Conservation (phyloP, 2,329 filamentous ascomycete species). For the Colletotrichum costaricense region DNA sequence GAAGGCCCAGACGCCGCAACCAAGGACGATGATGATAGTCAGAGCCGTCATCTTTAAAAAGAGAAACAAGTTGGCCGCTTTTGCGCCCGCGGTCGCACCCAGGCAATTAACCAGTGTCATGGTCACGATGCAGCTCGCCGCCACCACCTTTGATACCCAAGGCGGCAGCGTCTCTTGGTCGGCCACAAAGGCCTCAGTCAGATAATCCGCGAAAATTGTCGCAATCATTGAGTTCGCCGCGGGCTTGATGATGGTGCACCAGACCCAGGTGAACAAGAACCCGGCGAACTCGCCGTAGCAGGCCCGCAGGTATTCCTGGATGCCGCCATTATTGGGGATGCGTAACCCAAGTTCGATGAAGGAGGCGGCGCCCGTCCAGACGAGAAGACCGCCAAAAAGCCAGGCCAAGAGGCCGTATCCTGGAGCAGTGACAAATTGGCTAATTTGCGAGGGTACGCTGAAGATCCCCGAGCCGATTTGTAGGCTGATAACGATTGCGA, state of each 20-base stretch:
- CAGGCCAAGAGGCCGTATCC: constrained; percentile 54
- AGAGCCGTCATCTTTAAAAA: constrained; percentile 44
- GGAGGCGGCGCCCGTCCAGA: constrained; percentile 59
- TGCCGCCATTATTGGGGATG: constrained; percentile 57
- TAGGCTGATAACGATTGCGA: constrained; percentile 57
- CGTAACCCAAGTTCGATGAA: constrained; percentile 59
- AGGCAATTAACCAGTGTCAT: constrained; percentile 56
- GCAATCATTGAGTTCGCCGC: constrained; percentile 56
- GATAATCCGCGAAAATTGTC: constrained; percentile 55
- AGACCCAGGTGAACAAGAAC: constrained; percentile 57
- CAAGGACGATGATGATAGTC: constrained; percentile 36
- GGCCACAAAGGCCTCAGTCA: constrained; percentile 46
- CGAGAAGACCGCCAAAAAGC: constrained; percentile 54
- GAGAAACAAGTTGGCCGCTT: constrained; percentile 53
- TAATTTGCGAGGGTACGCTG: constrained; percentile 54
- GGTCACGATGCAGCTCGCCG: constrained; percentile 48
- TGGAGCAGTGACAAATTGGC: constrained; percentile 54
- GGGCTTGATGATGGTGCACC: constrained; percentile 56
- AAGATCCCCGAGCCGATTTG: constrained; percentile 62
- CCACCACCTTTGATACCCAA: constrained; percentile 49
- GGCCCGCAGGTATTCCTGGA: constrained; percentile 55
- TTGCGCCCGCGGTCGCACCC: constrained; percentile 51
- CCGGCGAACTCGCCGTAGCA: constrained; percentile 55
- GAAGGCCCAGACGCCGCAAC: constrained; percentile 40
- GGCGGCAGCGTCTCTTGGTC: constrained; percentile 29